Percentiles rank a stretch among this genome's conserved stretches.
Conservation (phyloP, 768 basidiomycete species). For the Podaxis rugospora region DNA sequence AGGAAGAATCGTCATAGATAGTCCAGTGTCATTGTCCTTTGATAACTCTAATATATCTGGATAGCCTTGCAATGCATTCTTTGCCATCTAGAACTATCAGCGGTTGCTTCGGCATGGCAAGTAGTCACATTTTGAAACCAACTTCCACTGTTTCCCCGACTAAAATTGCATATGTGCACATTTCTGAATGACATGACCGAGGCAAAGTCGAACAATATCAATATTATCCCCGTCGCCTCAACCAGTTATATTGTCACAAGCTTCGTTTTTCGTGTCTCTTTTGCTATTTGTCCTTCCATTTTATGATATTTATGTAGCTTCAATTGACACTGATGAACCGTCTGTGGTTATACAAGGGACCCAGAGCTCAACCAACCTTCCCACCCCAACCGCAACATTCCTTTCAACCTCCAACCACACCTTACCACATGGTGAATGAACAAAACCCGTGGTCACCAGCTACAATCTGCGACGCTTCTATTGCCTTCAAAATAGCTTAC, state of each 20-base stretch:
- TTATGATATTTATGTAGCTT: background rate
- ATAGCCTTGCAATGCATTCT: background rate
- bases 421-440: background rate
- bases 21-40: background rate
- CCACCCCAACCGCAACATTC: background rate
- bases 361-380: background rate
- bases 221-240: background rate
- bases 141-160: background rate
- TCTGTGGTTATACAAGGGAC: background rate
- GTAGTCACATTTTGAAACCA: background rate
- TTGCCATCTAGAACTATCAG: background rate
- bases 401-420: background rate
- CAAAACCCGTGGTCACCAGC: background rate
- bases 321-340: background rate
- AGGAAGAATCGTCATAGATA: conserved; percentile 22
- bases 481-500: background rate
- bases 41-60: conserved; percentile 3
- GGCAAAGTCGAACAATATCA: background rate
- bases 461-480: background rate
- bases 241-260: background rate
- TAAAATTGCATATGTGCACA: background rate
- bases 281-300: background rate
- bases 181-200: background rate
- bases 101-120: background rate
- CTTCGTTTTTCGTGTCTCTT: no score